Percentiles rank a stretch among this genome's conserved stretches.
Evolutionary conservation across 345 rosid genomes (phyloP).

Genomic region (Bretschneidera sinensis): DNA sequence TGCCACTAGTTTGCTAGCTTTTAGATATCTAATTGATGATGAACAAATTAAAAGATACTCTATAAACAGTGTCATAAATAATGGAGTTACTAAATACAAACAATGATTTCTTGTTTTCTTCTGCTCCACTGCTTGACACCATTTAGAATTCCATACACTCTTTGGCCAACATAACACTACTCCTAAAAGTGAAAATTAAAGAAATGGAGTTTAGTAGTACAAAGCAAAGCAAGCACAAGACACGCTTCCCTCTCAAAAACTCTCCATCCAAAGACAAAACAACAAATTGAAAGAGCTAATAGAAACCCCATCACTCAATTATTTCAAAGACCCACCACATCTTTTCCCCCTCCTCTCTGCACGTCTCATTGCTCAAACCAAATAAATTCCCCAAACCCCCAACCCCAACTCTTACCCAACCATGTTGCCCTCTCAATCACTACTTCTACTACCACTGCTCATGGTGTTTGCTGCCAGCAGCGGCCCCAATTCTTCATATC

Average conservation of each 20-base stretch:
- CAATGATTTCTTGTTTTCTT: no score
- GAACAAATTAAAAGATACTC: no score
- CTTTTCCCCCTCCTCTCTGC: slow-evolving; percentile 4
- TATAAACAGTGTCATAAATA: no score
- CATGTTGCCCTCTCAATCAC: slow-evolving; percentile 21
- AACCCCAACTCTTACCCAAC: neutral
- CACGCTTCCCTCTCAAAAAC: neutral
- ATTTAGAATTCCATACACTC: no score
- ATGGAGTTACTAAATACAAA: no score
- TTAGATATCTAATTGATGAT: no score
- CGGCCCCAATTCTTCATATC: slow-evolving; percentile 23
- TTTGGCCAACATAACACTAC: no score
- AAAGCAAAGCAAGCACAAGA: neutral
- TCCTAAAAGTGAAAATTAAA: no score
- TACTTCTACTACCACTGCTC: slow-evolving; percentile 7
- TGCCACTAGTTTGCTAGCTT: no score
- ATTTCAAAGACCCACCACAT: slow-evolving; percentile 27
- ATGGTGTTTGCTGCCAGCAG: neutral
- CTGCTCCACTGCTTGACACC: no score
- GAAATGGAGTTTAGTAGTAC: no score
- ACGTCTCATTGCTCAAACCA: slow-evolving; percentile 10
- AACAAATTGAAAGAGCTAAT: slow-evolving; percentile 5
- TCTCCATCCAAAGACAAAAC: slow-evolving; percentile 11
- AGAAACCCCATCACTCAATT: slow-evolving; percentile 17
- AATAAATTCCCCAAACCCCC: slow-evolving; percentile 23